phyloP scores from a whole-genome alignment of 2,329 filamentous ascomycete species.

The Shiraia sp. region DNA sequence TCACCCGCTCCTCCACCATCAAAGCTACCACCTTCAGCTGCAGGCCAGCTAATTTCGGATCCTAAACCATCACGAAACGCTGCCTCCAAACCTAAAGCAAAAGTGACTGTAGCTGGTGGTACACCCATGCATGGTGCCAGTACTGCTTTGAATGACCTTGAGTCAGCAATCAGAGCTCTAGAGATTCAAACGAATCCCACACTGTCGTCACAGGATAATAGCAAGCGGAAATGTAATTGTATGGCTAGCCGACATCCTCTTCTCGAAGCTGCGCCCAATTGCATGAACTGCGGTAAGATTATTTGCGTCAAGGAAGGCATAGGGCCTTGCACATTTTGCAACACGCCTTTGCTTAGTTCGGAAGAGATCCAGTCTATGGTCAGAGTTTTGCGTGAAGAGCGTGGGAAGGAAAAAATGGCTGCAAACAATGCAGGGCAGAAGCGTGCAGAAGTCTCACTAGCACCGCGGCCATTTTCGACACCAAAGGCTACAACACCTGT shows the following conservation, averaged over 20 bases:
- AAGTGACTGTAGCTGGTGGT: conserved; percentile 74
- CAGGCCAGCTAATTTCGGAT: conserved; percentile 84
- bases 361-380: conserved; percentile 86
- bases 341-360: conserved; percentile 69
- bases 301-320: conserved; percentile 93
- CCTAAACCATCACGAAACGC: conserved; percentile 59
- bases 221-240: conserved; percentile 77
- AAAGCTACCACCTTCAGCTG: conserved; percentile 67
- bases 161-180: conserved; percentile 81
- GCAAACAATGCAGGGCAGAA: conserved; percentile 73
- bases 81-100: conserved; percentile 59
- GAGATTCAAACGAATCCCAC: conserved; percentile 91
- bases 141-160: conserved; percentile 68
- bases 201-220: conserved; percentile 58
- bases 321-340: conserved; percentile 92
- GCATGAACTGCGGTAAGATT: conserved; percentile 88
- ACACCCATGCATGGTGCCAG: conserved; percentile 82
- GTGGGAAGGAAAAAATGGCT: conserved; percentile 83
- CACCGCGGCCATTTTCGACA: conserved; percentile 62
- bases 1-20: conserved; percentile 53
- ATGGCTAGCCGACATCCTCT: conserved; percentile 86
- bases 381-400: conserved; percentile 77
- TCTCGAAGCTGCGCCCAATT: conserved; percentile 90
- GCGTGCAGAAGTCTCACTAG: conserved; percentile 66
- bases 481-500: conserved; percentile 40